These are phyloP conservation scores for Viola odorata DNA, from an alignment of 345 rosid species.

Conservation along the genomic window DNA sequence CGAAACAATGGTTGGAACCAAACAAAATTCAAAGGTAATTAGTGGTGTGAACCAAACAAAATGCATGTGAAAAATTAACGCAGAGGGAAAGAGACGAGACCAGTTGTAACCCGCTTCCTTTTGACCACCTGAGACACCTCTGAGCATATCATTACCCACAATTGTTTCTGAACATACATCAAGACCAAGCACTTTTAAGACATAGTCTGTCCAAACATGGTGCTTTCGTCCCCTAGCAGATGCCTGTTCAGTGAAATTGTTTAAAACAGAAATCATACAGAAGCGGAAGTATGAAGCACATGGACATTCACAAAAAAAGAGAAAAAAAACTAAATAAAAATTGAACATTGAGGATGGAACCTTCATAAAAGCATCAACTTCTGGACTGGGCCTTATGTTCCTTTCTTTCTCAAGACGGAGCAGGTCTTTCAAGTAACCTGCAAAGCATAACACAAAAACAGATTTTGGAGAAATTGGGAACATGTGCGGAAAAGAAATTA, in stretches of 20 bases:
- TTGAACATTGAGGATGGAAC: conserved; percentile 19
- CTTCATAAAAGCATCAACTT: conserved; percentile 97
- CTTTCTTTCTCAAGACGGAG: conserved; percentile 61
- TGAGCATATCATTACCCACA: conserved; percentile 87
- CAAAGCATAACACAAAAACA: neutral
- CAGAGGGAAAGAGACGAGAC: conserved; percentile 29
- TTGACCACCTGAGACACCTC: conserved; percentile 98
- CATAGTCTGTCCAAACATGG: conserved; percentile 74
- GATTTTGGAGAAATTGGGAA: neutral
- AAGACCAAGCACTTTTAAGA: conserved; percentile 84
- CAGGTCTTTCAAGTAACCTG: conserved; percentile 58
- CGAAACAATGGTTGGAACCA: too few relatives aligned
- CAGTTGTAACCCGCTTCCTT: conserved; percentile 91
- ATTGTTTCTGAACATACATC: conserved; percentile 79
- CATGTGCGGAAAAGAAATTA: neutral
- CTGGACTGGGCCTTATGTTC: conserved; percentile 62
- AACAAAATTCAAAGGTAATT: neutral
- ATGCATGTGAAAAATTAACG: neutral
- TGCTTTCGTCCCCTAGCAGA: conserved; percentile 74
- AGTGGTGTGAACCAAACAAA: neutral
- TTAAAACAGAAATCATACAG: neutral
- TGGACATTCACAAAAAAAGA: neutral
- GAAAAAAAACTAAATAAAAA: conserved; percentile 2
- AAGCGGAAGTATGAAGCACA: neutral
- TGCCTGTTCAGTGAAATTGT: conserved; percentile 45